Base-by-base conservation (phyloP, 2,329 filamentous ascomycete genomes). In the Pyricularia sp. region DNA sequence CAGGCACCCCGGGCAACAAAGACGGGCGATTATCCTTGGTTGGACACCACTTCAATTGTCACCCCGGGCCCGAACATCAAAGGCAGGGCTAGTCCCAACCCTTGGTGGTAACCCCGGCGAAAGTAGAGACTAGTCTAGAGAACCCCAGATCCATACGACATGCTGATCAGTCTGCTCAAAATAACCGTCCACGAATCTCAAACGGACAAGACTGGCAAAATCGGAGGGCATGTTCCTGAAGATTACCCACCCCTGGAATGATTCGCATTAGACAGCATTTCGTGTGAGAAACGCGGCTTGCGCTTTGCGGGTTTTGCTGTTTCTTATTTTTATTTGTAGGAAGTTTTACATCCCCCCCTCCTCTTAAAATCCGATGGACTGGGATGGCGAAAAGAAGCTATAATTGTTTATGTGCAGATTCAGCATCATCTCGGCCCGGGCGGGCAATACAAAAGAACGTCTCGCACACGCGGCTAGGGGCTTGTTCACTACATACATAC, bases 101-200 rank as follows among this genome's bases (percentile, higher is more conserved):
- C 75, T 80, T 74, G 76, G 80, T 68, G 59, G 28, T 2, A 64
- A 30, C 17, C 59, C 59, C 59, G 59, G 59, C 17, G 5, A 50
- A 50, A 50, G 42, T 50, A 4, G 17, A 50, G 42, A 50, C 42
- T 36, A 33, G n/a, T 9, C 9, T 42, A n/a, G 42, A 50, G 9
- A 50, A 50, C 42, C 42, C 42, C 42, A 50, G 42, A n/a, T n/a
- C 42, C 17, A 50, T 50, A 50, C 20, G 42, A 17, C 12, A 36
- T 71, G 82, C 72, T 77, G 79, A 84, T 82, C 81, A 80, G 77
- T 78, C 76, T 76, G 73, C 76, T 76, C 73, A 75, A 78, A 80
- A 80, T 80, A 78, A 74, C 77, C 78, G 76, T 81, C 78, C 80
- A 80, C 82, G 77, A 82, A 83, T 79, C 79, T 85, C 84, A 85